phyloP scores from a whole-genome alignment of 2,329 filamentous ascomycete species.

The Huntiella omanensis region DNA sequence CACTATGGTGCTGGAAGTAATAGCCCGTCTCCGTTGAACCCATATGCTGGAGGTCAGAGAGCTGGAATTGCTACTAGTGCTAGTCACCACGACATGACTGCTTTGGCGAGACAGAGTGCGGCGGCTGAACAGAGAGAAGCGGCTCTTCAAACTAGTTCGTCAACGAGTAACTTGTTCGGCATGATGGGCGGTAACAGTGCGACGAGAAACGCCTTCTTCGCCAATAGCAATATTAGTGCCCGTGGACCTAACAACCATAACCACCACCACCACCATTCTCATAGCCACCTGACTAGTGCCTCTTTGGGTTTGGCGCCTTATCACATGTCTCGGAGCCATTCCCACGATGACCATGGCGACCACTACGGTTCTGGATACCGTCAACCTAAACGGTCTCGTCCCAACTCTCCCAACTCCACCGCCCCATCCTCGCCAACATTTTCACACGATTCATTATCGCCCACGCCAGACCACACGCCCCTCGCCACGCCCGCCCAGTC shows the following conservation, averaged over 20 bases:
- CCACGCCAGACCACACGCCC: slow-evolving; percentile 96
- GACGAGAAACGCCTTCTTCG: slow-evolving; percentile 10
- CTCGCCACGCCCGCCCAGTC: slow-evolving; percentile 90
- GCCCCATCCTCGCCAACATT: slow-evolving; percentile 92
- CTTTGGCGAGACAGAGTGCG: slow-evolving; percentile 37
- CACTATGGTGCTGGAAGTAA: slow-evolving; percentile 15
- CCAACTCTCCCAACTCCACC: slow-evolving; percentile 87
- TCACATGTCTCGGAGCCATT: slow-evolving; percentile 81
- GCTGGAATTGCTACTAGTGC: slow-evolving; percentile 22
- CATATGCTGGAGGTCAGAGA: slow-evolving; percentile 25
- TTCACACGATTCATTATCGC: slow-evolving; percentile 86
- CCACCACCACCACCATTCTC: slow-evolving; percentile 33
- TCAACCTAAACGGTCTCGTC: slow-evolving; percentile 71
- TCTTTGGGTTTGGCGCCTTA: slow-evolving; percentile 55
- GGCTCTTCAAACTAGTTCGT: slow-evolving; percentile 7
- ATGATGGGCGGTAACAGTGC: slow-evolving; percentile 12
- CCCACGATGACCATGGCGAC: slow-evolving; percentile 56
- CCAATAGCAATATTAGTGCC: slow-evolving; percentile 7
- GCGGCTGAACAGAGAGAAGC: slow-evolving; percentile 42
- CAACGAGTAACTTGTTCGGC: slow-evolving; percentile 24
- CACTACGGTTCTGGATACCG: slow-evolving; percentile 57
- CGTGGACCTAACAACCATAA: slow-evolving; percentile 13
- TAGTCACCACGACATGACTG: slow-evolving; percentile 33
- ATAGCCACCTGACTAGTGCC: slow-evolving; percentile 40
- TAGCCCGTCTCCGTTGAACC: slow-evolving; percentile 12